Conservation (phyloP, 495 filamentous ascomycete genomes). For the Aspergillus cavernicola region DNA sequence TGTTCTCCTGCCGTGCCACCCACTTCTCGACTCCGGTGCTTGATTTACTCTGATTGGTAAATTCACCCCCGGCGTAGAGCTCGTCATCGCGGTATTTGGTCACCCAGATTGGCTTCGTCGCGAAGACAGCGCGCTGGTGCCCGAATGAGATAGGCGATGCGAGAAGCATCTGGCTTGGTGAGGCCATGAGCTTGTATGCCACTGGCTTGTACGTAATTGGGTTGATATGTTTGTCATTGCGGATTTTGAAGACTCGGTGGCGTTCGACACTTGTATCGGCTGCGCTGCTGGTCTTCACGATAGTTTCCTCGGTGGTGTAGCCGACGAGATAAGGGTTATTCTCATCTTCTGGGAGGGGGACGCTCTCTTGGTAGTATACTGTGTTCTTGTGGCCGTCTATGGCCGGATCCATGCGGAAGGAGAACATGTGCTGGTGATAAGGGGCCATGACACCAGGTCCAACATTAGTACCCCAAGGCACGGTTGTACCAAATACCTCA, state of each 20-base stretch:
- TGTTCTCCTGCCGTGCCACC: conserved; percentile 42
- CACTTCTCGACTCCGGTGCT: conserved; percentile 45
- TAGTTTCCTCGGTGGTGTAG: conserved; percentile 62
- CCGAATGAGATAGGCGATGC: conserved; percentile 68
- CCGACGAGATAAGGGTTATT: conserved; percentile 75
- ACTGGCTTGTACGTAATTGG: conserved; percentile 71
- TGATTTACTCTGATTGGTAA: conserved; percentile 78
- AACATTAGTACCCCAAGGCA: conserved; percentile 80
- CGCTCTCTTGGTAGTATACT: conserved; percentile 66
- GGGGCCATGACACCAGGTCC: conserved; percentile 77
- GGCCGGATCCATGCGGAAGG: conserved; percentile 79
- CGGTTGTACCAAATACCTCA: conserved; percentile 36
- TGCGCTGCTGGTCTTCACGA: conserved; percentile 59
- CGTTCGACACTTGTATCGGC: conserved; percentile 56
- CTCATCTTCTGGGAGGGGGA: conserved; percentile 65
- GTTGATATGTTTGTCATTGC: conserved; percentile 66
- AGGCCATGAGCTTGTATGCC: conserved; percentile 73
- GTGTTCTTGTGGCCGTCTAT: conserved; percentile 72
- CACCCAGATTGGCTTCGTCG: conserved; percentile 78
- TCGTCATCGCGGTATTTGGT: conserved; percentile 76
- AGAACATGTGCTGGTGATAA: conserved; percentile 89
- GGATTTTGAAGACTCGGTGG: conserved; percentile 80
- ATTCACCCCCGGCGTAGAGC: conserved; percentile 77
- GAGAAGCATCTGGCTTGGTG: conserved; percentile 74
- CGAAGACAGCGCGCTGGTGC: conserved; percentile 73